Evolutionary conservation across 2,329 filamentous ascomycete species (phyloP), one percentile per base, ranked within the genome.

Genomic region (Colletotrichum sp.): DNA sequence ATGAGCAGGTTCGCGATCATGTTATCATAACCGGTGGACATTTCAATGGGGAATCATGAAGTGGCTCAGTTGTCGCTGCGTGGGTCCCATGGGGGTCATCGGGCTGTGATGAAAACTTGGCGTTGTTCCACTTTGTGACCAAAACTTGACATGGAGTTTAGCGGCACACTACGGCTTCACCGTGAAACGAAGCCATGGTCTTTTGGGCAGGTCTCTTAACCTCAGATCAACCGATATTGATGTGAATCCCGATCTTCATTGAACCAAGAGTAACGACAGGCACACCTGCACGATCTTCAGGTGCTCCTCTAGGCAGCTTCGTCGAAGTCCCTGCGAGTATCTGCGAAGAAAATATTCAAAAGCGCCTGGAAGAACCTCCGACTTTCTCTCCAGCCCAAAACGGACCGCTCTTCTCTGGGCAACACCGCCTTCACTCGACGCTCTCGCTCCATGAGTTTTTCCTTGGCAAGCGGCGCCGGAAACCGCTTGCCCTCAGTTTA

Each of bases 211-310:
- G 11, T 52, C 6, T 52, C 1, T 12, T 22, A 52, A 52, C 11
- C 44, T 52, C 0, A 52, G 0, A 3, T 4, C 12, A 25, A 0
- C 11, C 12, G n/a, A 25, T 22, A 22, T 22, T 52, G n/a, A 22
- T 13, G n/a, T 2, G 3, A 3, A 4, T 48, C 19, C 15, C 19
- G 22, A 22, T 3, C 22, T n/a, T 3, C 9, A 6, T 48, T 48
- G 39, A n/a, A n/a, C 39, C 36, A 5, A 19, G 16, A 11, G 16
- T n/a, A 11, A 9, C 36, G 36, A n/a, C 1, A 44, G 39, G 16
- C 2, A 44, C 8, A 44, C 8, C 44, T 48, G 11, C n/a, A n/a
- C n/a, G n/a, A n/a, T n/a, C n/a, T n/a, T n/a, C n/a, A n/a, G n/a
- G n/a, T n/a, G n/a, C n/a, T n/a, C n/a, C n/a, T n/a, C n/a, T n/a